Base-by-base conservation (phyloP, 768 basidiomycete genomes). In the Calocybe gangraenosa region DNA sequence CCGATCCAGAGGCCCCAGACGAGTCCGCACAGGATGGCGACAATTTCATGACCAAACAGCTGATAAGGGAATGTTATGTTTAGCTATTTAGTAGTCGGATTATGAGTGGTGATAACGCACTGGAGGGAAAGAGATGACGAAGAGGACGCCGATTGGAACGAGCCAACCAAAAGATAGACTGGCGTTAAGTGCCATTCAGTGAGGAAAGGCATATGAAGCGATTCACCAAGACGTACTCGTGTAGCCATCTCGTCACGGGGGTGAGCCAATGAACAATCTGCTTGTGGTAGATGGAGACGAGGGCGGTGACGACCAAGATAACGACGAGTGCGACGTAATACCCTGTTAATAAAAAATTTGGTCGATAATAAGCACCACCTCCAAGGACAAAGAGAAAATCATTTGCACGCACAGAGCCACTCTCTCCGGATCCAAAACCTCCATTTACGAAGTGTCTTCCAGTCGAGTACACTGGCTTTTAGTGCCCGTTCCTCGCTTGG, bases 41-140 rank as follows among this genome's bases (percentile, higher is more conserved):
- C 73, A 45, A 95, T 87, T 72, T 95, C 93, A 51, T 95, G 92
- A 4, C 93, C 93, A 56, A 93, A 93, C 14, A 95, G 77, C 77
- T 88, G 45, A 8, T 39, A 30, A 13, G 11, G 5, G 21, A 48
- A 35, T 45, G 35, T 18, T 33, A 40, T 18, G 21, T 33, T 7
- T 22, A 47, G 11, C 46, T 21, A 34, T 38, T 25, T 13, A 30
- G 48, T 0, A 22, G 32, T 19, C 18, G 32, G 13, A 5, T 2
- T 18, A 18, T 13, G 21, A 39, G 19, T 3, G 44, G 6, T 5
- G 25, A 28, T 19, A 22, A 30, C 63, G 43, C 53, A 85, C 81
- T 0, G 91, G 91, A 46, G 91, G 91, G 59, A 93, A 92, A 0
- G 89, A 91, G 21, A 93, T 77, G 49, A 93, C 73, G 58, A 92